Base-by-base conservation (phyloP, 345 rosid genomes). In the Corchorus capsularis region DNA sequence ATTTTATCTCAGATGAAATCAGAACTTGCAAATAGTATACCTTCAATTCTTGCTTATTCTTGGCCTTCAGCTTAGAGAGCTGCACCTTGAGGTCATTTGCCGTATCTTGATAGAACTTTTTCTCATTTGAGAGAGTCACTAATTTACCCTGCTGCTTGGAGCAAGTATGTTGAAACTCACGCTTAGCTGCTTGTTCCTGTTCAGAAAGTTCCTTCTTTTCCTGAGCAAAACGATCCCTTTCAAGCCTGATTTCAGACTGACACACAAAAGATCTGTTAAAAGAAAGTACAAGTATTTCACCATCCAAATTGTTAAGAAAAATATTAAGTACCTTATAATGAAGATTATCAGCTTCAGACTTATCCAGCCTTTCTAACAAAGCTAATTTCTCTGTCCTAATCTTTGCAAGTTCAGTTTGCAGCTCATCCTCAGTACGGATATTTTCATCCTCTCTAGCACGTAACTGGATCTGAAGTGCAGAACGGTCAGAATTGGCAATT, bases 221-320 rank as follows among this genome's bases (percentile, higher is more conserved):
- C 67, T 15, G 67, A 63, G 67, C 19, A 37, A 46, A 63, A 35
- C 20, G 19, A 63, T 63, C 67, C 46, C 15, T 63, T 63, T 63
- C 67, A 63, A 63, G 67, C 20, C 10, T 63, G 20, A 63, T 35
- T 63, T 37, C 46, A 63, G 46, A 14, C 67, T 35, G 67, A 14
- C 13, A 37, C 12, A 63, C 6, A 62, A 34, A 62, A 62, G 34
- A 35, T 2, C 5, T 14, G 66, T 35, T 35, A 62, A 35, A 62
- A 62, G 10, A n/a, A 61, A 34, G 65, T 61, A 56, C 5, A 11
- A 27, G n/a, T 34, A n/a, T 34, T 62, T 12, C 41, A 16, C 67
- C 20, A 35, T 63, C 45, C 46, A 3, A 63, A 63, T 63, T 15
- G 19, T 20, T 16, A 63, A 63, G 11, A 35, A 56, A 16, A 14